Evolutionary conservation across 2,329 filamentous ascomycete species (phyloP), one percentile per base, ranked within the genome.

Genomic region (Aspergillus neotritici): DNA sequence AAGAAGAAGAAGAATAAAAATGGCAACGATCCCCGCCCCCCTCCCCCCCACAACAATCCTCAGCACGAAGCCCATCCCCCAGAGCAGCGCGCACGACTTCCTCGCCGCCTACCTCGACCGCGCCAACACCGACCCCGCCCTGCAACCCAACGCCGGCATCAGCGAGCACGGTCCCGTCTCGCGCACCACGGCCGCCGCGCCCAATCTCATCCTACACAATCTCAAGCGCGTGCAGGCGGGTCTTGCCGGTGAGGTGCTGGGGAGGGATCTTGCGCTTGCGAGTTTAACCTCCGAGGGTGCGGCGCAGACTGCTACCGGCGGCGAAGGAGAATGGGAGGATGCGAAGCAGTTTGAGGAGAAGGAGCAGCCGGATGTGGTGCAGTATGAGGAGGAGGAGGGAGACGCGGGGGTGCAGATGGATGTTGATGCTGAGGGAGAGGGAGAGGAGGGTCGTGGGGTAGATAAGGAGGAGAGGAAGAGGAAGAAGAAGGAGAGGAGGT

Each of bases 401-500:
- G 64, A n/a, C n/a, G n/a, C n/a, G n/a, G n/a, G 60, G 8, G 53
- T 58, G 34, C 60, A 63, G 32, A 64, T 64, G 44, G 63, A 60
- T 25, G 58, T 64, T 28, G 63, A 66, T 48, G 69, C 66, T 37
- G 54, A 65, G 14, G 63, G 71, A 31, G 62, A 68, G 40, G 69
- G 66, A 1, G 68, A 71, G 41, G 53, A 53, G 9, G 57, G 61
- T 16, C 58, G 64, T 37, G 62, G 54, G 37, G 49, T 69, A 37
- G 73, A 77, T 49, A 76, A 75, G 58, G 75, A 75, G 49, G 72
- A 74, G 42, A 68, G 75, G 48, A 79, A 76, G 62, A 67, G 67
- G 51, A 70, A 67, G 46, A 81, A 81, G 71, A 79, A 77, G 60
- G 71, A 73, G 56, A 69, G 72, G 55, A 66, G 67, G 44, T 64